Base-by-base conservation (phyloP, 2,329 filamentous ascomycete genomes). In the Phyllosticta paracitricarpa region DNA sequence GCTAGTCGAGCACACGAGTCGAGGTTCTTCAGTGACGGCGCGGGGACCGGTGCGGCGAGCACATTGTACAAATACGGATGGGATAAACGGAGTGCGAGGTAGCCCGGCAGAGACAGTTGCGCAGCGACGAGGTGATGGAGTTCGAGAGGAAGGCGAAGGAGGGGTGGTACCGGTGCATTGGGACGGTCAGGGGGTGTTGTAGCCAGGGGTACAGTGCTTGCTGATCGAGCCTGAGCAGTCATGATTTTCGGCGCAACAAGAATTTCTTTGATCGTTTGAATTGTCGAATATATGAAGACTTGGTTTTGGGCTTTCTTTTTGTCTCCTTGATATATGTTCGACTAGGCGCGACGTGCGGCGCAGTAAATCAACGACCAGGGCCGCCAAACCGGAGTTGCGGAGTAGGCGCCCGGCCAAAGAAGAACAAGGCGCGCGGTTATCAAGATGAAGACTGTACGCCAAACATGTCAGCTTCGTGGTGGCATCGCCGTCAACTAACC, bases 11-110 rank as follows among this genome's bases (percentile, higher is more conserved):
- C 64, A 62, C 73, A 76, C n/a, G 33, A 52, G 53, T 70, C 64
- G 14, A 67, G 62, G 2, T 59, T 56, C 12, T 33, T 19, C 14
- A 59, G 52, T 2, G 28, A 40, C 22, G 67, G 64, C 48, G 62
- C 66, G n/a, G 66, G 26, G 17, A 26, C 59, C 4, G 64, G 63
- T 7, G 64, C 53, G 9, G 66, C 62, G 12, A 75, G 58, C 0
- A 63, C 66, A 53, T 65, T 63, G 65, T 73, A 70, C 30, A 77
- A 63, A 10, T 64, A 61, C 10, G 65, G 66, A 55, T 71, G 68
- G 5, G 71, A 68, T 52, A 78, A 70, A 54, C 74, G 74, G 9
- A 77, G 68, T 3, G 76, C 69, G 8, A 77, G 65, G 22, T 72
- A 66, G 26, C 67, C 71, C 51, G 76, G 73, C 0, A 67, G 66